Conservation (phyloP, 768 basidiomycete species). For the Holtermanniella nyarrowii region DNA sequence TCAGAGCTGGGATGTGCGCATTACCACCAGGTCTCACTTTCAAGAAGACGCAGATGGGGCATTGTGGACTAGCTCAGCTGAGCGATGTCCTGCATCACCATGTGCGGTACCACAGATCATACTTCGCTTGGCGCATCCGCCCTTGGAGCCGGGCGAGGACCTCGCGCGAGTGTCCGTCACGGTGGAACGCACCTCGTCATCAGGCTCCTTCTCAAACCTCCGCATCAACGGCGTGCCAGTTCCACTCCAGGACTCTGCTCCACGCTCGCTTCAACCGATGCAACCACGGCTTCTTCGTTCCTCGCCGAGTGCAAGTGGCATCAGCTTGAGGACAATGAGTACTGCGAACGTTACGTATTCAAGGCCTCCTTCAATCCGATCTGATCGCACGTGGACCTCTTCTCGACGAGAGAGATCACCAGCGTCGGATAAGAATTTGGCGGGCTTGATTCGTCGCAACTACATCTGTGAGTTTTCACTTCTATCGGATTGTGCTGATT, state of each 20-base stretch:
- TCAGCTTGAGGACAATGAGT: slow-evolving; percentile 34
- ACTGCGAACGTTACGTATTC: slow-evolving; percentile 4
- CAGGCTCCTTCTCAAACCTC: slow-evolving; percentile 56
- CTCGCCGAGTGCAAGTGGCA: slow-evolving; percentile 28
- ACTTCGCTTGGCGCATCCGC: slow-evolving; percentile 63
- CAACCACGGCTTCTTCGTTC: neutral
- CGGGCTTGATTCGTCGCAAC: slow-evolving; percentile 74
- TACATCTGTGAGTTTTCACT: slow-evolving; percentile 74
- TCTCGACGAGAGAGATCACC: slow-evolving; percentile 18
- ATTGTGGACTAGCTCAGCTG: slow-evolving; percentile 26
- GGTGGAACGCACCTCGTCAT: slow-evolving; percentile 59
- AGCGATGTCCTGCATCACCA: slow-evolving; percentile 34
- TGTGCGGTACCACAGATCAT: slow-evolving; percentile 47
- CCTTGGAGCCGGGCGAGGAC: slow-evolving; percentile 56
- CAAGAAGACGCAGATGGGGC: slow-evolving; percentile 27
- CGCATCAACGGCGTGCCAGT: slow-evolving; percentile 72
- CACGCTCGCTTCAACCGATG: neutral
- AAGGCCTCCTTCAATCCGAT: neutral
- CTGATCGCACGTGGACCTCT: neutral
- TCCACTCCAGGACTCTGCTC: slow-evolving; percentile 12
- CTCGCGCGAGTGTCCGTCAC: slow-evolving; percentile 69
- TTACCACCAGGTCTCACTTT: slow-evolving; percentile 45
- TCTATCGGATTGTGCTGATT: neutral
- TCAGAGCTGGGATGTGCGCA: slow-evolving; percentile 78
- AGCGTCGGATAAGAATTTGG: slow-evolving; percentile 68